A percentile compares a stretch with the other conserved stretches of the same genome.
Evolutionary conservation across 2,329 filamentous ascomycete genomes (phyloP).

Genomic region (Diaporthe sp.): DNA sequence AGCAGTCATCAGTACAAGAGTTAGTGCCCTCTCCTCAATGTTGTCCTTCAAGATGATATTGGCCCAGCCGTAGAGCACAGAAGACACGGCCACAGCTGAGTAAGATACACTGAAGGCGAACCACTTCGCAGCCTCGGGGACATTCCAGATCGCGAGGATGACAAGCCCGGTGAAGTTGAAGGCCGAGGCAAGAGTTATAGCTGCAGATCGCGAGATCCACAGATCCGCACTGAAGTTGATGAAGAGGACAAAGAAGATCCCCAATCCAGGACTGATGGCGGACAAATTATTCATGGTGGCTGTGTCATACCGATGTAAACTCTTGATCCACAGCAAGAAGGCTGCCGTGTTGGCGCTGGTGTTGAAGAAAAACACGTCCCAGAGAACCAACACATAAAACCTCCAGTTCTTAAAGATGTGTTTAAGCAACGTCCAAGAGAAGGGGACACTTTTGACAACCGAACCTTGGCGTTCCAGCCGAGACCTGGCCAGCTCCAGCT

Average conservation of each 20-base stretch:
- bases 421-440: constrained; percentile 45
- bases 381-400: constrained; percentile 61
- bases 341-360: constrained; percentile 56
- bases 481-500: constrained; percentile 46
- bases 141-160: constrained; percentile 67
- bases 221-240: constrained; percentile 66
- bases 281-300: constrained; percentile 62
- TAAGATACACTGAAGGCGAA: constrained; percentile 63
- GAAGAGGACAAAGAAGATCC: constrained; percentile 65
- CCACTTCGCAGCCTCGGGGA: constrained; percentile 66
- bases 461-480: constrained; percentile 40
- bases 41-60: constrained; percentile 60
- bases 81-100: constrained; percentile 61
- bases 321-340: constrained; percentile 70
- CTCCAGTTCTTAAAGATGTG: constrained; percentile 53
- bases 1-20: constrained; percentile 61
- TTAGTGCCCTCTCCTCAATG: constrained; percentile 59
- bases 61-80: constrained; percentile 66
- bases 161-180: constrained; percentile 64
- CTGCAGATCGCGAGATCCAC: constrained; percentile 61
- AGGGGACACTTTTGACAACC: constrained; percentile 30
- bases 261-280: constrained; percentile 62
- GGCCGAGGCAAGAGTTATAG: constrained; percentile 60
- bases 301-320: constrained; percentile 57
- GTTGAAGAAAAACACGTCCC: constrained; percentile 69